Evolutionary conservation across 2,329 filamentous ascomycete genomes (phyloP).

Genomic region (Colletotrichum tropicale): DNA sequence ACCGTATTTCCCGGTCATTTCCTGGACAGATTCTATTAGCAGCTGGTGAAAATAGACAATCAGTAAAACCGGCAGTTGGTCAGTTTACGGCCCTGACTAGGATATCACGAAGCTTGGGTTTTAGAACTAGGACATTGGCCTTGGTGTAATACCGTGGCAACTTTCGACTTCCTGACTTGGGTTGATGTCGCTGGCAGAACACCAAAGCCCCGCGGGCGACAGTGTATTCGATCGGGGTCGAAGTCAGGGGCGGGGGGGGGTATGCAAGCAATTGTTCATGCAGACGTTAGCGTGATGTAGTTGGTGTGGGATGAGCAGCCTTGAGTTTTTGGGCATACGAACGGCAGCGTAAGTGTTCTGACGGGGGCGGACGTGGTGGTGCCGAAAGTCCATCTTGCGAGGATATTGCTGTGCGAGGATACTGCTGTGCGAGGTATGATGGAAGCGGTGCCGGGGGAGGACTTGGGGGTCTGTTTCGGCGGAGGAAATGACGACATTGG

Average conservation of each 20-base stretch:
- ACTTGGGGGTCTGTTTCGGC: not conserved
- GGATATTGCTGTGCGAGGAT: not conserved
- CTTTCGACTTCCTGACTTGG: not conserved
- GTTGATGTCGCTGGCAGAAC: not conserved
- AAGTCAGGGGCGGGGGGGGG: not conserved
- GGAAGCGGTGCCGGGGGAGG: not conserved
- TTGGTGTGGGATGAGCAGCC: not conserved
- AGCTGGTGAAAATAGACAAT: no score
- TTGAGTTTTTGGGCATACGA: not conserved
- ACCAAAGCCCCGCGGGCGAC: not conserved
- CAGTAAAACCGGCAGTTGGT: no score
- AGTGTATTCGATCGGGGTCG: not conserved
- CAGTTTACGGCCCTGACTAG: not conserved
- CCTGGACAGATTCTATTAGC: no score
- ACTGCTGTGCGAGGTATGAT: no score
- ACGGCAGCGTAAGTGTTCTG: not conserved
- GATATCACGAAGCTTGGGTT: no score
- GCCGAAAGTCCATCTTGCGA: not conserved
- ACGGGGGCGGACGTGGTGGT: not conserved
- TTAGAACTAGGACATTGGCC: no score
- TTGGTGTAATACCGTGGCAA: no score
- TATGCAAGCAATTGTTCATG: not conserved
- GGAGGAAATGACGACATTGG: no score
- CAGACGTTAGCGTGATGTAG: not conserved
- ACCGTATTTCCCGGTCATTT: no score